These are phyloP conservation scores for Mucor indicus DNA, from an alignment of 371 early-diverging fungal species.

Conservation along the genomic window DNA sequence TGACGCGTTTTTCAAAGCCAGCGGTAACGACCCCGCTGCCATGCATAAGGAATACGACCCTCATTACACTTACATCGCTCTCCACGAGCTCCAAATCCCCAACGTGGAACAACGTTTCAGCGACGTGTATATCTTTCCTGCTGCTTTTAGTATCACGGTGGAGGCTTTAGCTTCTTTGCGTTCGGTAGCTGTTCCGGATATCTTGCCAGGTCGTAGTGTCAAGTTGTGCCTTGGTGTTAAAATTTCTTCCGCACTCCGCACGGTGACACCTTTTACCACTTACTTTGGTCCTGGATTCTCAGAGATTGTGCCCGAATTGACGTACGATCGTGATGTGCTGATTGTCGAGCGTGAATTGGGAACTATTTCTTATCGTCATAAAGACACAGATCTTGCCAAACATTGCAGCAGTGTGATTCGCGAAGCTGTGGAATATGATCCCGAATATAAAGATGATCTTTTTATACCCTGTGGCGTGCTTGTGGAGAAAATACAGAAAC, in stretches of 20 bases:
- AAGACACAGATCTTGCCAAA: slow-evolving; percentile 64
- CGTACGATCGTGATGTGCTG: slow-evolving; percentile 44
- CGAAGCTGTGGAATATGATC: slow-evolving; percentile 48
- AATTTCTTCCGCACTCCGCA: slow-evolving; percentile 71
- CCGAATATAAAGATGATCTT: slow-evolving; percentile 43
- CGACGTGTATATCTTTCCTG: slow-evolving; percentile 43
- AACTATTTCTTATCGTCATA: slow-evolving; percentile 48
- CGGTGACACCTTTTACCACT: slow-evolving; percentile 70
- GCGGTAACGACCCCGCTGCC: slow-evolving; percentile 1
- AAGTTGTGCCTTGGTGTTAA: slow-evolving; percentile 72
- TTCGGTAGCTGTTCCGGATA: slow-evolving; percentile 54
- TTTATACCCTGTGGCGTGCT: slow-evolving; percentile 67
- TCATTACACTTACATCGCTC: slow-evolving; percentile 45
- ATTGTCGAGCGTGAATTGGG: slow-evolving; percentile 57
- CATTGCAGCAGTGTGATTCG: slow-evolving; percentile 67
- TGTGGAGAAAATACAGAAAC: slow-evolving; percentile 53
- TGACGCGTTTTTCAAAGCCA: slow-evolving; percentile 26
- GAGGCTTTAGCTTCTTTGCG: slow-evolving; percentile 67
- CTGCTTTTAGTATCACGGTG: slow-evolving; percentile 29
- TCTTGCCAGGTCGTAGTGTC: slow-evolving; percentile 40
- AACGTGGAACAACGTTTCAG: slow-evolving; percentile 54
- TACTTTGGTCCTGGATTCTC: slow-evolving; percentile 65
- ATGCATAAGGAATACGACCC: slow-evolving; percentile 6
- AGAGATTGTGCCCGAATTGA: slow-evolving; percentile 45
- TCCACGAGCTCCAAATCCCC: slow-evolving; percentile 68